Percentiles rank a stretch among this genome's conserved stretches.
Conservation (phyloP, 1,284 basidiomycete species). For the Tylopilus sp. region DNA sequence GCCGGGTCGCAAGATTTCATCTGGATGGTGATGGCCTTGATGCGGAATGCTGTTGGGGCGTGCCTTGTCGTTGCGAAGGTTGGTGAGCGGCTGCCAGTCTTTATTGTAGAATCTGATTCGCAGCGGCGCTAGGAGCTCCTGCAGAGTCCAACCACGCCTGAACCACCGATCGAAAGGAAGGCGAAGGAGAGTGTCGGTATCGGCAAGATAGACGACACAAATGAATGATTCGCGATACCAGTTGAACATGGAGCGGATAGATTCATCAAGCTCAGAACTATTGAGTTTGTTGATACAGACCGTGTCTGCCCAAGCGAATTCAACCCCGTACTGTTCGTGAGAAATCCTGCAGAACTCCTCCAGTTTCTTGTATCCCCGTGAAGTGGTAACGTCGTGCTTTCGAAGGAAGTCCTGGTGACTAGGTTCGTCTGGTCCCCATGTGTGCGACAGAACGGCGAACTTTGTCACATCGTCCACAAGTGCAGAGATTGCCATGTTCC, state of each 20-base stretch:
- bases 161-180: conserved; percentile 8
- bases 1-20: no score
- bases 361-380: background rate
- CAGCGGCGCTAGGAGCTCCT: conserved; percentile 11
- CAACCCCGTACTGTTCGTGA: background rate
- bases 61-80: background rate
- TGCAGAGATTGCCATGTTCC: no score
- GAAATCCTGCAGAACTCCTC: background rate
- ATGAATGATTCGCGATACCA: conserved; percentile 7
- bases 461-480: no score
- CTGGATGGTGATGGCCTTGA: no score
- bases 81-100: conserved; percentile 4
- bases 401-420: background rate
- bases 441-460: background rate
- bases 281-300: conserved; percentile 11
- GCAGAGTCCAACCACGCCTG: conserved; percentile 16
- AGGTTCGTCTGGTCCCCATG: background rate
- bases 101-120: conserved; percentile 10
- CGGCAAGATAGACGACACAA: conserved; percentile 7
- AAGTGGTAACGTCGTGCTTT: background rate
- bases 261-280: conserved; percentile 8
- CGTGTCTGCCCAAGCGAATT: conserved; percentile 10
- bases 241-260: no score
- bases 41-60: background rate
- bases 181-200: background rate